Base-by-base conservation (phyloP, 495 filamentous ascomycete genomes). In the Annulohypoxylon maeteangense region DNA sequence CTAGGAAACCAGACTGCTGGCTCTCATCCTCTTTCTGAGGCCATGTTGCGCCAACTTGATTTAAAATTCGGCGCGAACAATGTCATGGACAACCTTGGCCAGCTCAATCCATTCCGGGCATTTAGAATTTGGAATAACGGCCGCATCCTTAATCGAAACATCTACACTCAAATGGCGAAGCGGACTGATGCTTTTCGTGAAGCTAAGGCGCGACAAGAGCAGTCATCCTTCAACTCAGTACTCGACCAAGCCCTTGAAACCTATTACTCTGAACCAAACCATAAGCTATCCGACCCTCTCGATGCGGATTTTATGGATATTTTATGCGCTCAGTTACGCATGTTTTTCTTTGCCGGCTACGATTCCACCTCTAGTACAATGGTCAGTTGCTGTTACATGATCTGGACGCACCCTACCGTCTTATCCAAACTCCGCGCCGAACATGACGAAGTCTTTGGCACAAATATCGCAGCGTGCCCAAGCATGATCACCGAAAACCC, bases 371-470 rank as follows among this genome's bases (percentile, higher is more conserved):
- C 79, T 11, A 72, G 57, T 55, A 80, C 78, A 1, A 75, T 85
- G 12, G 55, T 80, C 27, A 78, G 81, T 16, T 77, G 79, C 27
- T 83, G 76, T 53, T 77, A 85, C 51, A 63, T 83, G 10, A 79
- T 89, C 4, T 77, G 76, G 12, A 71, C 78, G 31, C 68, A 87
- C 65, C 85, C 83, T 0, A 62, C 77, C 5, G 72, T 78, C 18
- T 73, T 86, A 0, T 63, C 70, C 7, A 74, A 71, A 0, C 36
- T 87, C 10, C 79, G 79, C n/a, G 75, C 72, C 5, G 86, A 87
- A 67, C 85, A 87, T 62, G 81, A 86, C 16, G 31, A 73, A 4
- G 69, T 80, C 6, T 75, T 79, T 18, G 78, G 78, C 10, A 53
- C 32, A 12, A 74, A 82, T 18, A 57, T 72, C 16, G 58, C 72